Conservation (phyloP, 495 filamentous ascomycete species). For the Penicillium herquei region DNA sequence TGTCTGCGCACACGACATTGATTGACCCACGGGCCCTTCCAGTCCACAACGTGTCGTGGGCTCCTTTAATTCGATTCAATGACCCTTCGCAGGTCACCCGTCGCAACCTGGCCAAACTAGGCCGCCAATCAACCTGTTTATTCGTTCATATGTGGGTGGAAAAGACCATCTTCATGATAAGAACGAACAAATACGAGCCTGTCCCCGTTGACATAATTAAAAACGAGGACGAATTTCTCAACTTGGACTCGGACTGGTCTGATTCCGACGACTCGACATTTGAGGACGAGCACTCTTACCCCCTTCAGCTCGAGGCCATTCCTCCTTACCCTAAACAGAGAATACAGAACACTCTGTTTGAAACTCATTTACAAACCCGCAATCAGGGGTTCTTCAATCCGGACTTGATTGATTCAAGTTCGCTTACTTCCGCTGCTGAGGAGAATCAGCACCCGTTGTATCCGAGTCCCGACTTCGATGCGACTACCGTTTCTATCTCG, state of each 20-base stretch:
- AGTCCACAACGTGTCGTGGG: neutral
- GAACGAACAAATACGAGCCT: slow-evolving; percentile 1
- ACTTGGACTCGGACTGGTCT: no score
- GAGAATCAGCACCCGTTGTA: neutral
- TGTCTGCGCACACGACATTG: neutral
- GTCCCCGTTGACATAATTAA: neutral
- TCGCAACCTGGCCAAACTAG: neutral
- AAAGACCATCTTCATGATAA: neutral
- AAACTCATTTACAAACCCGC: neutral
- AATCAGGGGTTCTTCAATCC: neutral
- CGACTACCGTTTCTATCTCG: no score
- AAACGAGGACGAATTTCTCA: neutral
- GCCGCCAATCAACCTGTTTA: neutral
- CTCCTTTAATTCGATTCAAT: neutral
- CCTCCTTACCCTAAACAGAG: slow-evolving; percentile 8
- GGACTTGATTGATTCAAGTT: neutral
- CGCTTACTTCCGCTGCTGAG: neutral
- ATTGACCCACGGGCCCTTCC: slow-evolving; percentile 12
- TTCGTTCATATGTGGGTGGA: neutral
- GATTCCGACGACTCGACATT: neutral
- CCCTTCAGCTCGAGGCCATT: slow-evolving; percentile 4
- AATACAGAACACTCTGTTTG: slow-evolving; percentile 2
- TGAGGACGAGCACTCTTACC: neutral
- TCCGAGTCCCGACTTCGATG: neutral
- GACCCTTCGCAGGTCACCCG: no score